phyloP scores from a whole-genome alignment of 23 red algal genomes.

The Gracilaria caudata region DNA sequence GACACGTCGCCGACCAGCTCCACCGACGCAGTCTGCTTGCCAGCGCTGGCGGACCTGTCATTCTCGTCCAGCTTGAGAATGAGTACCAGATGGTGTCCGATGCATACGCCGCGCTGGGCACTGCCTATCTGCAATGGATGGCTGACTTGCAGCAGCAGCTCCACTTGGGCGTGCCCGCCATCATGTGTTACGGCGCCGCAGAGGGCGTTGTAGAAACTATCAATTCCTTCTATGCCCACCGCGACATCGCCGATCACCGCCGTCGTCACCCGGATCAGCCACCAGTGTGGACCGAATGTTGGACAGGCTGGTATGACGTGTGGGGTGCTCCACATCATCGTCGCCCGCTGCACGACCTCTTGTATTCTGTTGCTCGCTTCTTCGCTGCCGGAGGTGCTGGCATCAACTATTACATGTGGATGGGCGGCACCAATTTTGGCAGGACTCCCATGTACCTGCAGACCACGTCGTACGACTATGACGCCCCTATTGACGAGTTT shows the following conservation, averaged over 20 bases:
- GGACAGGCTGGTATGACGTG: slow-evolving; percentile 94
- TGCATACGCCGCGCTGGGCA: slow-evolving; percentile 63
- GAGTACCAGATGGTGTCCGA: slow-evolving; percentile 92
- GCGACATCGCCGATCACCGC: slow-evolving; percentile 37
- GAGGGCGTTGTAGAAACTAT: slow-evolving; percentile 81
- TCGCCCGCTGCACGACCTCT: slow-evolving; percentile 67
- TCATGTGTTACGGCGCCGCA: slow-evolving; percentile 83
- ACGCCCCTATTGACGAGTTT: slow-evolving; percentile 93
- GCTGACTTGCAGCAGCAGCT: slow-evolving; percentile 71
- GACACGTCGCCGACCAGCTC: slow-evolving; percentile 35
- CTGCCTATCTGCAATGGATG: slow-evolving; percentile 84
- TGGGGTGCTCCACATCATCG: slow-evolving; percentile 80
- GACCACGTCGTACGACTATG: slow-evolving; percentile 88
- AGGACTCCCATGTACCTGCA: slow-evolving; percentile 83
- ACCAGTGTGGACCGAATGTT: slow-evolving; percentile 87
- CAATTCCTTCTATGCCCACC: slow-evolving; percentile 92
- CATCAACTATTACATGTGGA: slow-evolving; percentile 95
- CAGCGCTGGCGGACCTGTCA: slow-evolving; percentile 80
- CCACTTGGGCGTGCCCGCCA: slow-evolving; percentile 79
- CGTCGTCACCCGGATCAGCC: slow-evolving; percentile 68
- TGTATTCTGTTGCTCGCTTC: slow-evolving; percentile 79
- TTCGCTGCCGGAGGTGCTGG: slow-evolving; percentile 80
- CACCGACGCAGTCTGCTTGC: slow-evolving; percentile 57
- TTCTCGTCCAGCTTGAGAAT: slow-evolving; percentile 93
- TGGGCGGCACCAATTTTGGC: slow-evolving; percentile 85